Conservation (phyloP, 1,139 yeast genomes). For the Candida sp. region DNA sequence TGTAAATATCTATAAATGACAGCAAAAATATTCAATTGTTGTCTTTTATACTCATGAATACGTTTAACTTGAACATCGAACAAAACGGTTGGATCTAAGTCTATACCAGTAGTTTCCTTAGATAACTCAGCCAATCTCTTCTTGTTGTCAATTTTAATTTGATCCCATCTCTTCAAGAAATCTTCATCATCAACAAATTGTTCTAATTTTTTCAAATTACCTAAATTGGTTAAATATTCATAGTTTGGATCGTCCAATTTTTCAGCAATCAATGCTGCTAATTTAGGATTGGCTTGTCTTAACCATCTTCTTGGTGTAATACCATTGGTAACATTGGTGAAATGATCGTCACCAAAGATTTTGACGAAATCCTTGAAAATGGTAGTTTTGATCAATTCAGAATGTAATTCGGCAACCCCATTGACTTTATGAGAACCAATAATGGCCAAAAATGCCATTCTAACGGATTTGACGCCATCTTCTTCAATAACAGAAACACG, state of each 20-base stretch:
- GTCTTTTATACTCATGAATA: conserved; percentile 95
- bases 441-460: conserved; percentile 92
- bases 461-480: conserved; percentile 70
- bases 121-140: conserved; percentile 65
- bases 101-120: conserved; percentile 63
- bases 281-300: conserved; percentile 85
- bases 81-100: conserved; percentile 68
- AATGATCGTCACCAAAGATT: conserved; percentile 76
- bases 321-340: conserved; percentile 93
- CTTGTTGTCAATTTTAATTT: conserved; percentile 70
- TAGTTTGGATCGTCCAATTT: conserved; percentile 64
- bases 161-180: conserved; percentile 71
- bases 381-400: conserved; percentile 85
- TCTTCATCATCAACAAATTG: conserved; percentile 62
- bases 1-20: conserved; percentile 78
- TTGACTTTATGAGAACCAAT: conserved; percentile 92
- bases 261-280: conserved; percentile 68
- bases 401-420: conserved; percentile 95
- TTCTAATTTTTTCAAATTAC: conserved; percentile 65
- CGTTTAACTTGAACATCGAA: conserved; percentile 94
- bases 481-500: conserved; percentile 88
- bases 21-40: conserved; percentile 88
- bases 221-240: conserved; percentile 67
- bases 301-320: conserved; percentile 97
- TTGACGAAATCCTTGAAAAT: conserved; percentile 88